Base-by-base conservation (phyloP, 1,284 basidiomycete species). In the Ceratobasidium papillatum region DNA sequence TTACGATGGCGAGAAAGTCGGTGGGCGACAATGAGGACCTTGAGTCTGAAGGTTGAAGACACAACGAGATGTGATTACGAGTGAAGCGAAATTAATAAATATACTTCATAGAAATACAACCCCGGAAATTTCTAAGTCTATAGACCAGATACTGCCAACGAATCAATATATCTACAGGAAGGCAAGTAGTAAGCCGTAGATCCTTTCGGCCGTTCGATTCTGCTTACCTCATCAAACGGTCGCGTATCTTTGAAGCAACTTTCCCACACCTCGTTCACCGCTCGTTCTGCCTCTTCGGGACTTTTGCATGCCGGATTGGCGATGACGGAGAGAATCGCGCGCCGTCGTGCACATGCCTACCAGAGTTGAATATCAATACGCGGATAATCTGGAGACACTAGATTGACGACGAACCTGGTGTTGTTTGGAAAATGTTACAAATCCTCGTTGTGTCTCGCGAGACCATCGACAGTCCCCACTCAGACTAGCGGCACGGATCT, bases 241-340 rank as follows among this genome's bases (percentile, higher is more conserved):
- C 96, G 85, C 7, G 96, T 99, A 82, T 99, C 97, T 62, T 88
- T 90, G 83, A 96, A 97, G 83, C 97, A 99, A 79, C 93, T 95
- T 79, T 95, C 93, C 91, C 94, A 99, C 56, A 98, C 97, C 82
- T 98, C 94, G 78, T 98, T 97, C 63, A 99, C 96, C 1, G 90
- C 94, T 75, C 88, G 87, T 81, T 95, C 93, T 4, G 97, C 97
- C 63, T 91, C 86, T 14, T 87, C 92, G 59, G 85, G 83, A 78
- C 91, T 88, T 1, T 90, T 89, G 81, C 95, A 99, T n/a, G 87
- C 85, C 19, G 94, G 91, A 81, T 98, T 96, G 12, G 87, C 87
- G 51, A 86, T 84, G 1, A 99, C 94, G 1, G 94, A 96, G 36
- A 93, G 81, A 9, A 94, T 86, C 1, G 97, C 95, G 76, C 96